Evolutionary conservation across 257 asterid genomes (phyloP), one percentile per base, ranked within the genome.

Genomic region (Haberlea rhodopensis): DNA sequence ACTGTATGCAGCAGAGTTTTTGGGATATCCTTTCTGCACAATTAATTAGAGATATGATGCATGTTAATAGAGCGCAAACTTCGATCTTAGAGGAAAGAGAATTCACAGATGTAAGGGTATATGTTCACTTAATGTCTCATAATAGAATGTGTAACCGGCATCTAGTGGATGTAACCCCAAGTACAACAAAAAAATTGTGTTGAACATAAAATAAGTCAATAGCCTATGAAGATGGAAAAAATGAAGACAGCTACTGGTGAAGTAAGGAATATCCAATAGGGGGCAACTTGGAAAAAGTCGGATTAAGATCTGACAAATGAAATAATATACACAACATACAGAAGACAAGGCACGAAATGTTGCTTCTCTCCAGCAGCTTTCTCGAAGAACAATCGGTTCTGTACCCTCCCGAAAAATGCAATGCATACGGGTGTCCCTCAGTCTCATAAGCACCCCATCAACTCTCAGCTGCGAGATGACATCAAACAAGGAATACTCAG

Each of bases 401-500:
- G 53, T 28, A 81, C 62, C 60, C 27, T 77, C 89, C 65, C 48
- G 70, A 56, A 90, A 94, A 61, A 76, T 71, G 70, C 96, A 94
- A 70, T 88, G 96, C 85, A 90, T 72, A 48, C 97, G 99, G 43
- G 97, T 90, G 73, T 90, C 99, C 79, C 99, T 88, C 82, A 94
- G 71, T 83, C 99, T 86, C 95, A 94, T 80, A 52, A 90, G 95
- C 79, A 79, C 97, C 66, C 99, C 99, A 73, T 94, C 99, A 65
- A 94, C 97, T 83, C 99, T 90, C 69, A 94, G 97, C 97, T 94
- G 87, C 45, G 63, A 80, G 71, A 75, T 22, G 59, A 61, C 56
- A 29, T 34, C 63, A 72, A 61, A 56, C 40, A 64, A 31, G 61
- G 32, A 69, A 78, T 55, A 68, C 49, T n/a, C 67, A 60, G 53